Evolutionary conservation across 2,329 filamentous ascomycete species (phyloP).

Genomic region (Xylariales sp.): DNA sequence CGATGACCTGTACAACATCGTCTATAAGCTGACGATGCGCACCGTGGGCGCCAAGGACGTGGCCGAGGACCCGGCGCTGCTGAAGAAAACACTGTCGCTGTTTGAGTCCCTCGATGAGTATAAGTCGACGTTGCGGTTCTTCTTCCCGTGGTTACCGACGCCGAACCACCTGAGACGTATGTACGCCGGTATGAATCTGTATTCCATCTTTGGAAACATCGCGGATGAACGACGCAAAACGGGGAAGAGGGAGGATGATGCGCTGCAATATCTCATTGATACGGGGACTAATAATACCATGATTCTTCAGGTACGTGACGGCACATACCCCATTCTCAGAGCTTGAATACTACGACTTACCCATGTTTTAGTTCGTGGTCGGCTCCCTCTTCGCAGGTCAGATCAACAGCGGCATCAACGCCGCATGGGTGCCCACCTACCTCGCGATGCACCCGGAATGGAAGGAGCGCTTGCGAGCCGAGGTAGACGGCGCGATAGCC

Average conservation of each 20-base stretch:
- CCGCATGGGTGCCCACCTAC: conserved; percentile 47
- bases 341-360: no score
- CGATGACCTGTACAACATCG: conserved; percentile 44
- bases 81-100: conserved; percentile 36
- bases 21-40: conserved; percentile 55
- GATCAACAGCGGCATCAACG: conserved; percentile 53
- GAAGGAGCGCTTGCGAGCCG: conserved; percentile 38
- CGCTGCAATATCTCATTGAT: conserved; percentile 50
- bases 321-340: no score
- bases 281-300: no score
- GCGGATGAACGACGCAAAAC: conserved; percentile 38
- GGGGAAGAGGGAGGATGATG: conserved; percentile 40
- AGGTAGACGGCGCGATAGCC: conserved; percentile 40
- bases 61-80: conserved; percentile 37
- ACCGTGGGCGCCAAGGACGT: conserved; percentile 50
- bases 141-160: conserved; percentile 49
- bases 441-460: conserved; percentile 42
- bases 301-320: no score
- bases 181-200: conserved; percentile 41
- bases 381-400: conserved; percentile 51
- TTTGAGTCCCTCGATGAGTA: conserved; percentile 43
- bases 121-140: conserved; percentile 38
- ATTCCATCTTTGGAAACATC: conserved; percentile 42
- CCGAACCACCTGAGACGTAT: conserved; percentile 36
- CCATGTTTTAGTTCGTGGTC: conserved; percentile 49